phyloP scores from a whole-genome alignment of 1,139 yeast species.

The Geotrichum phurueaensis region DNA sequence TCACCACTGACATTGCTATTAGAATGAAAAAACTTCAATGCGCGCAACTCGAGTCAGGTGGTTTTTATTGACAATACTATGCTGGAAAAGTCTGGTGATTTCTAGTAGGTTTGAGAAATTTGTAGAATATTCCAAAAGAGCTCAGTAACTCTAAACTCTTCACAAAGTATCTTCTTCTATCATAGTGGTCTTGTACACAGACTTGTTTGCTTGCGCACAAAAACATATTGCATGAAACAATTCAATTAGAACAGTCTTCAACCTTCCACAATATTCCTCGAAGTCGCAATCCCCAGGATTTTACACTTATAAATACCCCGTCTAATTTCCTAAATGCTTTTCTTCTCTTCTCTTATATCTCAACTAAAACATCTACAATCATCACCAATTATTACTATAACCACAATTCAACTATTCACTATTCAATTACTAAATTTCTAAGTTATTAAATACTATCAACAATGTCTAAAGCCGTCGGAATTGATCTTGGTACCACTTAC shows the following conservation, averaged over 20 bases:
- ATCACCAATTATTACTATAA: background rate
- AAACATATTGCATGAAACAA: background rate
- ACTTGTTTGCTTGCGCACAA: background rate
- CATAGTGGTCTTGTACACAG: background rate
- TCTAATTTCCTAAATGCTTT: background rate
- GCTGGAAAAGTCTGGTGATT: background rate
- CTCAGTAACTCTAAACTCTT: background rate
- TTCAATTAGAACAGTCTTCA: background rate
- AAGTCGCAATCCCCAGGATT: background rate
- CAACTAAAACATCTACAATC: background rate
- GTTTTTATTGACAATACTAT: background rate
- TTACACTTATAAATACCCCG: background rate
- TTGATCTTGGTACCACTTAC: constrained; percentile 98
- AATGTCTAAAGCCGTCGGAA: constrained; percentile 43
- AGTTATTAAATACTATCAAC: constrained; percentile 4
- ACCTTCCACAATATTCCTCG: background rate
- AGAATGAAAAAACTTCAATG: background rate
- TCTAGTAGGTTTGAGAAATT: background rate
- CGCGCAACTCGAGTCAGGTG: background rate
- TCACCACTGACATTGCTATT: background rate
- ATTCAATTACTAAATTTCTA: background rate
- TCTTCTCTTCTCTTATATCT: background rate
- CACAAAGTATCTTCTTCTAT: background rate
- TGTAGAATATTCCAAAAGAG: background rate
- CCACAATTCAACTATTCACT: background rate